These are phyloP conservation scores for Rhinocladiella similis DNA, from an alignment of 2,329 filamentous ascomycete species.

Conservation along the genomic window DNA sequence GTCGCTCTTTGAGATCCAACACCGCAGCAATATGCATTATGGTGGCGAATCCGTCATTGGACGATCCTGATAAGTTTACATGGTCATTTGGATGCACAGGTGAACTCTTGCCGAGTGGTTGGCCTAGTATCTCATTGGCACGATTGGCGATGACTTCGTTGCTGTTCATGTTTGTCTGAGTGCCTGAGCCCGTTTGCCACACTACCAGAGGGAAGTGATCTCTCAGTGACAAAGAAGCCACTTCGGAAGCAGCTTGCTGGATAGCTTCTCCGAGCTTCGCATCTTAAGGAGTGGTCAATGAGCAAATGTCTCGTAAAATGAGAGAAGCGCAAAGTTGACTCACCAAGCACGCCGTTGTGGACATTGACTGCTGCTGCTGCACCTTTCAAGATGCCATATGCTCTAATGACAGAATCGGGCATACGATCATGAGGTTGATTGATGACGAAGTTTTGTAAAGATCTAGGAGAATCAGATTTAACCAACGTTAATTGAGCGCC, in stretches of 20 bases:
- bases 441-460: constrained; percentile 17
- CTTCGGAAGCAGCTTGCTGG: constrained; percentile 89
- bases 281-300: too few relatives aligned
- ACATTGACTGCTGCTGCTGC: constrained; percentile 19
- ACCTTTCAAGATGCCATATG: constrained; percentile 17
- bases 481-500: background rate
- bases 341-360: constrained; percentile 8
- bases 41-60: constrained; percentile 98
- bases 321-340: background rate
- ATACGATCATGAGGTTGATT: constrained; percentile 20
- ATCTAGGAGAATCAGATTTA: background rate
- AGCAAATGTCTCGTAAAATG: constrained; percentile 23
- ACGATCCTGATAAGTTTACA: constrained; percentile 98
- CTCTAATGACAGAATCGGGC: constrained; percentile 14
- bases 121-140: constrained; percentile 94
- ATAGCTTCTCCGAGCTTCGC: constrained; percentile 89
- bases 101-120: constrained; percentile 90
- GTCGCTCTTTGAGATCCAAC: constrained; percentile 81
- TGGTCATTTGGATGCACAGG: constrained; percentile 99
- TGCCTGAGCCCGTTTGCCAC: constrained; percentile 98
- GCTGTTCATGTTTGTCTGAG: constrained; percentile 99
- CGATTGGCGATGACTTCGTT: constrained; percentile 99
- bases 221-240: constrained; percentile 86
- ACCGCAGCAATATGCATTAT: constrained; percentile 99
- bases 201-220: constrained; percentile 98